These are phyloP conservation scores for Laguncularia racemosa DNA, from an alignment of 345 rosid genomes.

Conservation along the genomic window DNA sequence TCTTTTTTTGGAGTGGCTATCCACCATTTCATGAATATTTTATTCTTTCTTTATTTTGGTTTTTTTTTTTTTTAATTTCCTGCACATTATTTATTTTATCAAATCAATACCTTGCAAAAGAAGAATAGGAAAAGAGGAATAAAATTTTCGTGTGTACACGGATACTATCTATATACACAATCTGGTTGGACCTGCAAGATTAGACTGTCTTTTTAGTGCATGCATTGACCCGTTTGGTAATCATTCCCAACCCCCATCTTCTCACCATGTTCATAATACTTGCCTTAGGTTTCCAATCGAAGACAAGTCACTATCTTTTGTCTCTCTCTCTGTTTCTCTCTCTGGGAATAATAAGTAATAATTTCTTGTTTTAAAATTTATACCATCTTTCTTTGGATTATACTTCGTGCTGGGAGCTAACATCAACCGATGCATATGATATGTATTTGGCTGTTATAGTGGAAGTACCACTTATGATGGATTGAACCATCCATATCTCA, in stretches of 20 bases:
- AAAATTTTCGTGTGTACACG: no score
- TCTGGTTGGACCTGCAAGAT: no score
- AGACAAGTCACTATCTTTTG: conserved; percentile 23
- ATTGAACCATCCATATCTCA: conserved; percentile 17
- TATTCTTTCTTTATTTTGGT: no score
- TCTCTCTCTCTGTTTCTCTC: conserved; percentile 10
- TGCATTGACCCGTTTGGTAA: conserved; percentile 27
- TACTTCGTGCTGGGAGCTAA: conserved; percentile 8
- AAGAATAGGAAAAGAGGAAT: no score
- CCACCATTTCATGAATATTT: no score
- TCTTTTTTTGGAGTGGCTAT: no score
- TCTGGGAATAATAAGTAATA: conserved; percentile 10
- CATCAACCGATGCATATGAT: not conserved
- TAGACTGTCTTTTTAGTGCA: conserved; percentile 22
- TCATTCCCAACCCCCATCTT: conserved; percentile 26
- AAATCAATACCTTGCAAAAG: no score
- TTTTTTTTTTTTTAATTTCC: no score
- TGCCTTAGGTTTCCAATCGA: conserved; percentile 19
- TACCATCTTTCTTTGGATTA: conserved; percentile 2
- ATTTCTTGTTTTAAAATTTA: conserved; percentile 5
- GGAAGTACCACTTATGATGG: conserved; percentile 31
- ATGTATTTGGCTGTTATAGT: conserved; percentile 18
- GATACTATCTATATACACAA: no score
- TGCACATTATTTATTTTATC: no score
- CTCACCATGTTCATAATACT: conserved; percentile 25